phyloP scores from a whole-genome alignment of 345 rosid species.

The Aurinia saxatilis region DNA sequence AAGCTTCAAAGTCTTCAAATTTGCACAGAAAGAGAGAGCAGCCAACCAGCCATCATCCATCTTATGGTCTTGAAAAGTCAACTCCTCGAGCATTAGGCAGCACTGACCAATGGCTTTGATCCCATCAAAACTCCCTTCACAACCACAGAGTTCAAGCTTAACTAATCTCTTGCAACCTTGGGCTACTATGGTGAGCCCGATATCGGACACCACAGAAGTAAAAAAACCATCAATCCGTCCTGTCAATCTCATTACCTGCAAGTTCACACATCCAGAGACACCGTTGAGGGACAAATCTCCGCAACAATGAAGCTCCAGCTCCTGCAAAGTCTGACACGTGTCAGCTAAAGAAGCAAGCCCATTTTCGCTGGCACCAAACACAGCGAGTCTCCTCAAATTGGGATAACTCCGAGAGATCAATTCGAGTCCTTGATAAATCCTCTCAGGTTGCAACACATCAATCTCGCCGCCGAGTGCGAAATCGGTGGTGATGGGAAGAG shows the following conservation, averaged over 20 bases:
- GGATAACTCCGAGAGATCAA: slow-evolving; percentile 40
- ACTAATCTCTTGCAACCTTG: slow-evolving; percentile 59
- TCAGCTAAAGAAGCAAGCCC: slow-evolving; percentile 38
- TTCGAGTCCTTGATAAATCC: slow-evolving; percentile 33
- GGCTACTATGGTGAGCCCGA: slow-evolving; percentile 58
- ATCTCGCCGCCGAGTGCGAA: too few relatives aligned
- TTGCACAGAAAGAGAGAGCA: slow-evolving; percentile 42
- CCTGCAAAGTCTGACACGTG: slow-evolving; percentile 47
- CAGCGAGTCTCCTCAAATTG: slow-evolving; percentile 40
- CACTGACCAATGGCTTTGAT: slow-evolving; percentile 68
- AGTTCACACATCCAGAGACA: slow-evolving; percentile 38
- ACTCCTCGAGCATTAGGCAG: slow-evolving; percentile 66
- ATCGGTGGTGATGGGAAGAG: too few relatives aligned
- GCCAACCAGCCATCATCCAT: slow-evolving; percentile 73
- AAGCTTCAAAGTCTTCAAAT: slow-evolving; percentile 58
- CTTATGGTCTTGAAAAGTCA: slow-evolving; percentile 48
- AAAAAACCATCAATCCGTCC: slow-evolving; percentile 35
- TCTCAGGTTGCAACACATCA: slow-evolving; percentile 28
- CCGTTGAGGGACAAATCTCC: slow-evolving; percentile 47
- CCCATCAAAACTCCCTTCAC: slow-evolving; percentile 69
- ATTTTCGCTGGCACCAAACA: slow-evolving; percentile 36
- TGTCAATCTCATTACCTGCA: slow-evolving; percentile 50
- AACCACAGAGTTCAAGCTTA: slow-evolving; percentile 51
- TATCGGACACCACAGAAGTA: slow-evolving; percentile 42
- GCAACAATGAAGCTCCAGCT: slow-evolving; percentile 54